Base-by-base conservation (phyloP, 257 asterid genomes). In the Fraxinus quadrangulata region DNA sequence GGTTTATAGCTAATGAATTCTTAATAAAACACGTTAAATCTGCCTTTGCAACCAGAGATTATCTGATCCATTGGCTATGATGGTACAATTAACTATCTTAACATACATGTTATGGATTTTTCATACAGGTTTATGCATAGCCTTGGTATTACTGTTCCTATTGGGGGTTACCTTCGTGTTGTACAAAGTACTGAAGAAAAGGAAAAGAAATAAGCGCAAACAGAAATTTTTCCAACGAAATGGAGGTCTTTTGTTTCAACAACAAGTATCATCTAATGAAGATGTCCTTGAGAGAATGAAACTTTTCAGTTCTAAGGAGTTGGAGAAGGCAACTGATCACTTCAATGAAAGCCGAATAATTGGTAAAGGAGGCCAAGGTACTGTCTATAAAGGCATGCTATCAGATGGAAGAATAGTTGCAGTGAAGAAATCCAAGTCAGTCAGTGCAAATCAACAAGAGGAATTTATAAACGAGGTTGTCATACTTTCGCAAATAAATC, bases 341-440 rank as follows among this genome's bases (percentile, higher is more conserved):
- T 86, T 83, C 84, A 79, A 75, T 9, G 80, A 79, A 37, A 75
- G 83, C 11, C 77, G 89, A 24, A 72, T 86, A 34, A 81, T 86
- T 8, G 89, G 87, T 23, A 39, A 66, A 66, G 87, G 89, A 39
- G 89, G 87, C 47, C 86, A 83, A 67, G 87, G 89, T 67, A 83
- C 85, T 0, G 89, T 83, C 47, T 83, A 82, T 75, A 83, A 85
- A 49, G 86, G 89, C 74, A 86, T 86, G 86, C 81, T 86, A 11
- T 63, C 83, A 0, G 87, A 86, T 19, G 86, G 87, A 19, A 54
- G 83, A 19, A 74, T 81, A 1, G 78, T 86, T 11, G 89, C 89
- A 9, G 83, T 83, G 1, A 86, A 86, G 37, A 84, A 79, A 75
- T 77, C 87, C 0, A 77, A 68, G 61, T 54, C 12, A 37, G 82